Base-by-base conservation (phyloP, 2,329 filamentous ascomycete species). In the Chaetomiaceae sp. region DNA sequence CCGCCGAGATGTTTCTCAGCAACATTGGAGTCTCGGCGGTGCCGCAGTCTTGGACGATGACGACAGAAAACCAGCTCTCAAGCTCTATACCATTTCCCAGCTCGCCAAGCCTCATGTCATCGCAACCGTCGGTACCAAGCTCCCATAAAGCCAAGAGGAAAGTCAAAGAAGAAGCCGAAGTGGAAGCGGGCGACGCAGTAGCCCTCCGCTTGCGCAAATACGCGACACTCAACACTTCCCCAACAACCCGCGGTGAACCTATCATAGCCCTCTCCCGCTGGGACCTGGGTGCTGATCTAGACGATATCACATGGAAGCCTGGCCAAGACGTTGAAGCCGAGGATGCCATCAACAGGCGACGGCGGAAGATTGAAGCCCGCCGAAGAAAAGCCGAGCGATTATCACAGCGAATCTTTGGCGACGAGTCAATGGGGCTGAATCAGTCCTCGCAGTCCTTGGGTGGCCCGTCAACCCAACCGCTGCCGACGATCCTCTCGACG, bases 1-100 rank as follows among this genome's bases (percentile, higher is more conserved):
- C 59, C 1, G 59, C 60, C 13, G 57, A 61, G 49, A 55, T 56
- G 42, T 55, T 53, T 8, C 54, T 62, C n/a, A 56, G 49, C 20
- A 58, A 50, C 23, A 52, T 60, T 25, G 58, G 58, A 8, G 46
- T 62, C 16, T 53, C 50, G 2, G 52, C 56, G 13, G 16, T 60
- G 7, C 58, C 58, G 5, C 21, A 36, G 14, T 34, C 48, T 5
- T 57, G 57, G 58, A 45, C 34, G 1, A n/a, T n/a, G n/a, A 7
- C 32, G 18, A 5, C 45, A 27, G 40, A 57, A 7, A 37, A 23
- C 27, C 42, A 46, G n/a, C 48, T 37, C 21, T 44, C 48, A 9
- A 55, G 54, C 42, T 58, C 51, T 3, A 34, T 54, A 4, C 54
- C 54, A 3, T 58, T 57, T 21, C 55, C 42, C 18, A 52, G 54